A percentile compares a stretch with the other conserved stretches of the same genome.
Evolutionary conservation across 106 monocot genomes (phyloP).

Genomic region (Dactylorhiza incarnata): DNA sequence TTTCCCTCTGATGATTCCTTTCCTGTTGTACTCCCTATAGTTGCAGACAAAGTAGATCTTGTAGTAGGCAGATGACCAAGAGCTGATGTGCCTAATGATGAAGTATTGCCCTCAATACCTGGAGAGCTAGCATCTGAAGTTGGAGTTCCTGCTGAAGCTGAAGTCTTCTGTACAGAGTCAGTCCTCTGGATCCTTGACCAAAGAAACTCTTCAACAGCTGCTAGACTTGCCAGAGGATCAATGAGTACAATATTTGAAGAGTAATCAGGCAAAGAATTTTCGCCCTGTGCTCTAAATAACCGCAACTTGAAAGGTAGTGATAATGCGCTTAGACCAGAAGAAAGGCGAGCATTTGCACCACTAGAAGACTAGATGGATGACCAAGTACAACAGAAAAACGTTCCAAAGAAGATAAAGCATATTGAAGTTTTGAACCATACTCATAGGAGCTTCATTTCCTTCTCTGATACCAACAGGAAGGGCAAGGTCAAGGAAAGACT

Average conservation of each 20-base stretch:
- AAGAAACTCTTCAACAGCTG: conserved; percentile 91
- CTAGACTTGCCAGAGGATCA: conserved; percentile 86
- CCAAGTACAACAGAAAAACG: too few relatives aligned
- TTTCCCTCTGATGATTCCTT: conserved; percentile 52
- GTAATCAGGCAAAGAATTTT: too few relatives aligned
- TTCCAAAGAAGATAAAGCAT: too few relatives aligned
- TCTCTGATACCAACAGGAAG: conserved; percentile 37
- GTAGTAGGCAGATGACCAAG: conserved; percentile 39
- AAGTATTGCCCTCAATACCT: conserved; percentile 31
- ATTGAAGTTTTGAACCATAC: conserved; percentile 78
- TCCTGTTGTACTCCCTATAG: conserved; percentile 41
- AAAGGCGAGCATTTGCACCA: too few relatives aligned
- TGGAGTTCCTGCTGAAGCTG: conserved; percentile 35
- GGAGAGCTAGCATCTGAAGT: conserved; percentile 32
- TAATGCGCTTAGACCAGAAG: too few relatives aligned
- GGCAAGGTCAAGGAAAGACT: too few relatives aligned
- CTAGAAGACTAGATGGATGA: too few relatives aligned
- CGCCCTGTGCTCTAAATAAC: too few relatives aligned
- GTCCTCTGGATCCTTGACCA: conserved; percentile 85
- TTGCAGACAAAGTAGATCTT: too few relatives aligned
- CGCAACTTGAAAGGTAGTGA: too few relatives aligned
- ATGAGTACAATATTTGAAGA: too few relatives aligned
- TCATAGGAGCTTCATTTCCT: conserved; percentile 59
- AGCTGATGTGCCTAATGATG: conserved; percentile 39
- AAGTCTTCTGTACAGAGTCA: conserved; percentile 59